Evolutionary conservation across 208 protist genomes (phyloP).

Genomic region (Sergeia podlipaevii): DNA sequence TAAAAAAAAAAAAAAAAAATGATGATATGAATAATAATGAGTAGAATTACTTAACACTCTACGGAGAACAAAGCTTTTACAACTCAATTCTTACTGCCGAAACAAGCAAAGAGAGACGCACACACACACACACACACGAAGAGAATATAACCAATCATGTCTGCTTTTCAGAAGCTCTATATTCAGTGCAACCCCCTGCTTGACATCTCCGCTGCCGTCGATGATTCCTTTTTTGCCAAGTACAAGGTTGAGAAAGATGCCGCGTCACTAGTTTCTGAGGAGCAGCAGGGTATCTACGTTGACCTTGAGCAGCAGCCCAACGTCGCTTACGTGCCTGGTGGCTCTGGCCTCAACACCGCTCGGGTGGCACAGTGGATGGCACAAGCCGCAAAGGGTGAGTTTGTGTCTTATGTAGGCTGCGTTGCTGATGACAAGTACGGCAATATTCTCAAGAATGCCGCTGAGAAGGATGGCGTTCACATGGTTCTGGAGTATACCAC

Average conservation of each 20-base stretch:
- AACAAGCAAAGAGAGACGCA: neutral
- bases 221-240: conserved; percentile 89
- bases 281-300: conserved; percentile 93
- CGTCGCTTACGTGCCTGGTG: conserved; percentile 96
- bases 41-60: neutral
- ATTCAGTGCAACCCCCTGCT: conserved; percentile 98
- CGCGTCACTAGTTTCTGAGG: conserved; percentile 91
- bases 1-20: neutral
- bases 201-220: conserved; percentile 96
- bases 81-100: no score
- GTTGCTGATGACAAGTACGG: conserved; percentile 95
- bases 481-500: conserved; percentile 86
- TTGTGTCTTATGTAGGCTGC: conserved; percentile 90
- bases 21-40: no score
- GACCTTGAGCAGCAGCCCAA: conserved; percentile 69
- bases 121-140: neutral
- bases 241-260: conserved; percentile 80
- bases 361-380: conserved; percentile 94
- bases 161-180: conserved; percentile 37
- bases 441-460: conserved; percentile 64
- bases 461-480: conserved; percentile 89
- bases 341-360: conserved; percentile 97
- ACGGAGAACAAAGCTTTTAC: conserved; percentile 5
- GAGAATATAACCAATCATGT: conserved; percentile 8
- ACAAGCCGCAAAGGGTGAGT: conserved; percentile 37